Evolutionary conservation across 1,139 yeast genomes (phyloP), one percentile per base, ranked within the genome.

Genomic region (Yamadazyma buinensis): DNA sequence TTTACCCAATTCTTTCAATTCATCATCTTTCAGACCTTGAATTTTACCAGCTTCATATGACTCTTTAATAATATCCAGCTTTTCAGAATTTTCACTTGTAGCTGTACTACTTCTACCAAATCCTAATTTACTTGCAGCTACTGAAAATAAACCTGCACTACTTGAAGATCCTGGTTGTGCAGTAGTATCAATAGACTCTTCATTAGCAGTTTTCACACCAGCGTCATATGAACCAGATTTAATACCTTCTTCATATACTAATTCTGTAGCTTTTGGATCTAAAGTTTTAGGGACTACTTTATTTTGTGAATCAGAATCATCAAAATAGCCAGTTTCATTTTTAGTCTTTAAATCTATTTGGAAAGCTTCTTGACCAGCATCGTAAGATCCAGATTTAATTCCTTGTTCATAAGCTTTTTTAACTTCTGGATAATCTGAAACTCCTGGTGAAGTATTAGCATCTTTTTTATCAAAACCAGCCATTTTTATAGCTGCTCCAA

Each of bases 341-440:
- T n/a, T n/a, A n/a, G n/a, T n/a, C n/a, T n/a, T n/a, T n/a, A n/a
- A n/a, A n/a, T n/a, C n/a, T n/a, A n/a, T n/a, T 21, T 28, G 23
- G 8, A 21, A 26, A 10, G 29, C 11, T 1, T n/a, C 28, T 6
- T 33, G 12, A n/a, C 54, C 54, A 11, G 48, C 37, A 15, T 48
- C 51, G 37, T 49, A 48, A 14, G 58, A 38, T 7, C 48, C 56
- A 7, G 43, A 33, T 28, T 43, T 43, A 15, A 44, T 36, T 18
- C 57, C 57, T 12, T 48, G 47, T 15, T 42, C 34, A 29, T 52
- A 53, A 22, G 55, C 41, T 28, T 48, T 44, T 19, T 47, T 35
- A 9, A 48, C 38, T n/a, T 44, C 47, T 8, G 43, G 39, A 15
- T 39, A 32, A 14, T 32, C 35, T 9, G 33, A 23, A n/a, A 23